A percentile compares a stretch with the other conserved stretches of the same genome.
Conservation (phyloP, 345 rosid genomes). For the Rhodomyrtus tomentosa region DNA sequence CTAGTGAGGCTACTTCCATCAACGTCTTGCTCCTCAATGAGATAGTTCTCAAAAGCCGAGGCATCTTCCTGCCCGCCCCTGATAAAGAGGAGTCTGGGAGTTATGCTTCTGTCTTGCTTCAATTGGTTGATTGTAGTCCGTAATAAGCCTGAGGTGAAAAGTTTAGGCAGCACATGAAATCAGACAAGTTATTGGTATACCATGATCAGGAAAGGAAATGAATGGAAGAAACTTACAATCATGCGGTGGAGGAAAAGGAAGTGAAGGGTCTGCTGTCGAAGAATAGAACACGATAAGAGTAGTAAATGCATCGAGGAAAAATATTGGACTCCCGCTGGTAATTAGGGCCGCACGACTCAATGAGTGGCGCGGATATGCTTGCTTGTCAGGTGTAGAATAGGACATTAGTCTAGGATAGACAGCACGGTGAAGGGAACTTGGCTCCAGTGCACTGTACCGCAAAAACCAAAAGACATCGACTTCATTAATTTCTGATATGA, state of each 20-base stretch:
- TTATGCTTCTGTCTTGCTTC: constrained; percentile 85
- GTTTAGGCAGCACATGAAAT: neutral
- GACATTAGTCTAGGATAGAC: constrained; percentile 71
- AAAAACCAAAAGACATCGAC: neutral
- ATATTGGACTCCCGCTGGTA: constrained; percentile 94
- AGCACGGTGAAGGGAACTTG: constrained; percentile 83
- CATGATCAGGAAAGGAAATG: neutral
- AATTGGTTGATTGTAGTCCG: constrained; percentile 67
- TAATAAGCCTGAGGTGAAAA: constrained; percentile 41
- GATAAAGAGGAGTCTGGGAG: constrained; percentile 76
- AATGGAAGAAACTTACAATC: constrained; percentile 52
- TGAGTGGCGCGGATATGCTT: constrained; percentile 89
- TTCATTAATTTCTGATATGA: neutral
- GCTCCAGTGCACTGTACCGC: constrained; percentile 67
- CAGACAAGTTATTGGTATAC: neutral
- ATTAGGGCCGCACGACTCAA: constrained; percentile 84
- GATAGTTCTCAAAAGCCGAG: constrained; percentile 70
- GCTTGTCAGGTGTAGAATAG: constrained; percentile 70
- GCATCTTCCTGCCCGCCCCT: constrained; percentile 84
- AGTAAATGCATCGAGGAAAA: constrained; percentile 90
- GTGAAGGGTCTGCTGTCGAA: constrained; percentile 71
- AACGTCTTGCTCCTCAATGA: constrained; percentile 95
- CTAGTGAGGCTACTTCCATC: constrained; percentile 79
- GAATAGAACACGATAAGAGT: constrained; percentile 81
- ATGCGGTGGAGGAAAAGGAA: constrained; percentile 94